phyloP scores from a whole-genome alignment of 2,329 filamentous ascomycete species.

The Apiospora kogelbergensis region DNA sequence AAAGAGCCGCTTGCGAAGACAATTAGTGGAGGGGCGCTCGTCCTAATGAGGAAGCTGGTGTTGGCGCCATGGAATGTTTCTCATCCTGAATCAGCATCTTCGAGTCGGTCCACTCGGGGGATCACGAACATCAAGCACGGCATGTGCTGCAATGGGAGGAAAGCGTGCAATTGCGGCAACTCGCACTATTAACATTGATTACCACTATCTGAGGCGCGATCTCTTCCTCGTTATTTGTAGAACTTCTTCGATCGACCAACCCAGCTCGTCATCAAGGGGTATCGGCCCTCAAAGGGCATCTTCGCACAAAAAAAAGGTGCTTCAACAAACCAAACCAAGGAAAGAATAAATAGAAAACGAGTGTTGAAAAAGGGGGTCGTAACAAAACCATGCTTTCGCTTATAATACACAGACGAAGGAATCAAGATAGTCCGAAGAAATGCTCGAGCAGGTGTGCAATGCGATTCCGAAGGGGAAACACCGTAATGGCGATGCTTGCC shows the following conservation, averaged over 20 bases:
- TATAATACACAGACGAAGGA: neutral
- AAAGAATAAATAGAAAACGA: slow-evolving; percentile 6
- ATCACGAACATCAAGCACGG: too few relatives aligned
- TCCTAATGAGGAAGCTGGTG: neutral
- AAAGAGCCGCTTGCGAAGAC: neutral
- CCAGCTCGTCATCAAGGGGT: slow-evolving; percentile 6
- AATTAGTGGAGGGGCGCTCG: neutral
- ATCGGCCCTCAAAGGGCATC: slow-evolving; percentile 7
- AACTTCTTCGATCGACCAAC: neutral
- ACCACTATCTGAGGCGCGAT: neutral
- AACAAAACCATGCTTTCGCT: neutral
- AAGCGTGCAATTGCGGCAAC: neutral
- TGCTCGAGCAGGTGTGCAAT: neutral
- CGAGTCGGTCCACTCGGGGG: neutral
- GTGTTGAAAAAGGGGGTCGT: neutral
- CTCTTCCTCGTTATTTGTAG: neutral
- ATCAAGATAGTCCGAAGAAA: neutral
- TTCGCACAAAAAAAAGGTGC: neutral
- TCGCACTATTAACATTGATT: slow-evolving; percentile 4
- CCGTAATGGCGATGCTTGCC: neutral
- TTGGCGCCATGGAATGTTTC: neutral
- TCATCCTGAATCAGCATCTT: neutral
- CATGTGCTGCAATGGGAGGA: neutral
- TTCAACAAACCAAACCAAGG: neutral
- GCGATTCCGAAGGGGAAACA: neutral